Base-by-base conservation (phyloP, 768 basidiomycete species). In the Calvatia gigantea region DNA sequence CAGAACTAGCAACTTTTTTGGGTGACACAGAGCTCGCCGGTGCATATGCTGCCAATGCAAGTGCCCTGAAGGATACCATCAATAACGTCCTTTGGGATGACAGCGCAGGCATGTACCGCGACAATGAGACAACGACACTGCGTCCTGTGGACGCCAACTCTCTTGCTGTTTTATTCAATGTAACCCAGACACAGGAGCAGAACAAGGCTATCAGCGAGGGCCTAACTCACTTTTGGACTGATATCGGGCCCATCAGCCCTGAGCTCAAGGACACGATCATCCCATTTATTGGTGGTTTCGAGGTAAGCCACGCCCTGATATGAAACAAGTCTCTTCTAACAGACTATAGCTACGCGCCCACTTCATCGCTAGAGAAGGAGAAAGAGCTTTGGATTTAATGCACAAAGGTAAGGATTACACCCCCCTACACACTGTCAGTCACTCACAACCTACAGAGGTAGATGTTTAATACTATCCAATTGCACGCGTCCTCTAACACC, bases 191-290 rank as follows among this genome's bases (percentile, higher is more conserved):
- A 1, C 48, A 61, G 2, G 67, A 67, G 8, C 77, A 79, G 54
- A 74, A 73, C n/a, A 50, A 63, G 25, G 69, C 71, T 1, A 67
- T 81, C 15, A 80, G 78, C 57, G 28, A 67, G 32, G 78, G 76
- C 3, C 65, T 81, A 32, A 74, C 71, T 11, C 64, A 63, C 33
- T 78, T 79, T 57, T 81, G 79, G 79, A 78, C 75, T 31, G 71
- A 73, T 6, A 70, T 79, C 21, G 79, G 79, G 1, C 71, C 78
- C 0, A 59, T 80, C 7, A 75, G 71, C 25, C 78, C 79, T 2
- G 79, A 81, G 64, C 65, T 81, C 15, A 75, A 78, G 11, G 77
- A 79, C 56, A 81, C 75, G 0, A 78, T 81, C 23, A 76, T 75
- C 29, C 79, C 79, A 6, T 81, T 81, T 62, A 71, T 80, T n/a